Base-by-base conservation (phyloP, 129 eudicot genomes). In the Flaveria sonorensis region DNA sequence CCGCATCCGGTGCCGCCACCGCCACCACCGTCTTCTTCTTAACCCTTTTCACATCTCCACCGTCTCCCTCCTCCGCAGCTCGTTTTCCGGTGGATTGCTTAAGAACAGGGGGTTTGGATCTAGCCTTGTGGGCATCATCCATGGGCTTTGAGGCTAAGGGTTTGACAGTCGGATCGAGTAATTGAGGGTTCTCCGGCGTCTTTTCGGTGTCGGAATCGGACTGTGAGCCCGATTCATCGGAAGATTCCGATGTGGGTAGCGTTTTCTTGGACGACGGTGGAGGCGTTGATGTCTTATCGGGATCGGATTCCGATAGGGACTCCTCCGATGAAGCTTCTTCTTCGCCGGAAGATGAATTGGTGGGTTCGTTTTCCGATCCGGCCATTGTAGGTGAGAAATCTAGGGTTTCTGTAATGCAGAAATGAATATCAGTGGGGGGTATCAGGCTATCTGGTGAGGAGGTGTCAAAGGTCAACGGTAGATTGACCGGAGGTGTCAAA, bases 11-110 rank as follows among this genome's bases (percentile, higher is more conserved):
- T 55, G 73, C 85, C 55, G 84, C 80, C 30, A 73, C 68, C 24
- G 66, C 51, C 36, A 75, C 81, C 36, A 81, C 72, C 57, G 69
- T 76, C 66, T 83, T 80, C 60, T 82, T 88, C 84, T 81, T 87
- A 7, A 61, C 46, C 82, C 82, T 77, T 63, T 76, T 87, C 40
- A 60, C 15, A 9, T 84, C 89, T 0, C 53, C 66, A n/a, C 55
- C 47, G 3, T 65, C 89, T 24, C 0, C 72, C 67, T 64, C 84
- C 39, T 51, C 30, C 61, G 85, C 76, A 1, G 86, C 79, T 2
- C 92, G 85, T 82, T 89, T 89, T 2, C 53, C 80, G 46, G 83
- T 84, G 24, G 90, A 83, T 32, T 32, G 39, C 7, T 32, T 32
- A 43, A 36, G 6, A 36, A 16, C 23, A 45, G 92, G 76, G 13